Conservation (phyloP, 805 yeast species). For the Metschnikowia baotianmanensis region DNA sequence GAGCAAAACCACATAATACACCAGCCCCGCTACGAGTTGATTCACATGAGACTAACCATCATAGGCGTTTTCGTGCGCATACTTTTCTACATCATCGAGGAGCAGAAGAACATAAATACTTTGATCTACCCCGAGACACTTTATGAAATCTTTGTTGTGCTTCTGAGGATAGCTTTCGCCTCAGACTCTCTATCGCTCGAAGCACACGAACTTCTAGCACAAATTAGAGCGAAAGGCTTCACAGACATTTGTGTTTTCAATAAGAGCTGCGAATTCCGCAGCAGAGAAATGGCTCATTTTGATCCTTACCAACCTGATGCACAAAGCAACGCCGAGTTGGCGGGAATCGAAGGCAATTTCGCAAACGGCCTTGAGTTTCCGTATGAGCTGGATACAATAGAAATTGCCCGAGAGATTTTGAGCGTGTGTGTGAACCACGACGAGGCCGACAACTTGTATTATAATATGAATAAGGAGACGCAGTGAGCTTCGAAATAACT, state of each 20-base stretch:
- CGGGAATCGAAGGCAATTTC: constrained; percentile 35
- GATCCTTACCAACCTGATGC: constrained; percentile 12
- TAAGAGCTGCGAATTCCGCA: constrained; percentile 41
- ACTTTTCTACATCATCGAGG: constrained; percentile 38
- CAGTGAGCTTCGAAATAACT: too few species aligned
- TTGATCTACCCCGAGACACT: constrained; percentile 41
- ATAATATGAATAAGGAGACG: constrained; percentile 54
- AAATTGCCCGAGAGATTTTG: constrained; percentile 66
- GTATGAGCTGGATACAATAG: constrained; percentile 61
- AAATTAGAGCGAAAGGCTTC: constrained; percentile 32
- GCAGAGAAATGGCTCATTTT: constrained; percentile 36
- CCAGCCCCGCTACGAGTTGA: constrained; percentile 43
- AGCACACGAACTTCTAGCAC: constrained; percentile 34
- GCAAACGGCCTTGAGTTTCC: constrained; percentile 63
- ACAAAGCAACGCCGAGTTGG: constrained; percentile 25
- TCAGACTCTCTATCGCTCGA: constrained; percentile 39
- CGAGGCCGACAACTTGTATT: constrained; percentile 73
- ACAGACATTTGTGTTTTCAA: constrained; percentile 40
- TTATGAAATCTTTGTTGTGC: constrained; percentile 47
- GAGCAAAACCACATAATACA: constrained; percentile 48
- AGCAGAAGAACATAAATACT: constrained; percentile 27
- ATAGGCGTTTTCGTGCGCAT: constrained; percentile 41
- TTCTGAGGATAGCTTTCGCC: constrained; percentile 54
- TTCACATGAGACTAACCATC: constrained; percentile 37
- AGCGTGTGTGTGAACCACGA: constrained; percentile 69